These are phyloP conservation scores for Ilyonectria robusta DNA, from an alignment of 2,329 filamentous ascomycete species.

Conservation along the genomic window DNA sequence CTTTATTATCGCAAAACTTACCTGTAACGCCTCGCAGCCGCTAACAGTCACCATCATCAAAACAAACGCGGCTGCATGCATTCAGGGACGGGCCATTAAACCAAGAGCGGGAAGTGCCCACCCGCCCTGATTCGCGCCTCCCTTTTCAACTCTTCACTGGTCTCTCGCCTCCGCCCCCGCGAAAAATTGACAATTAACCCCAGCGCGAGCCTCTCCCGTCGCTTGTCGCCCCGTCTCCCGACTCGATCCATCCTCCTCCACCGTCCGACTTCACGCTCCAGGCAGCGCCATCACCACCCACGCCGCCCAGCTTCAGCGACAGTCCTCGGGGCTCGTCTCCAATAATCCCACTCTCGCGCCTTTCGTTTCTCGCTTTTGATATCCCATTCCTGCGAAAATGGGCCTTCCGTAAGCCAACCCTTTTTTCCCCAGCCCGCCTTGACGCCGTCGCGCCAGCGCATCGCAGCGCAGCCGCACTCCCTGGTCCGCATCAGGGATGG, in stretches of 20 bases:
- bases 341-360: constrained; percentile 15
- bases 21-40: background rate
- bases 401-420: constrained; percentile 63
- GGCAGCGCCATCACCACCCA: constrained; percentile 40
- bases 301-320: constrained; percentile 28
- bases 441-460: constrained; percentile 39
- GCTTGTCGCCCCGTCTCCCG: constrained; percentile 35
- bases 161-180: constrained; percentile 28
- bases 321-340: constrained; percentile 16
- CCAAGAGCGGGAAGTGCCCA: constrained; percentile 22
- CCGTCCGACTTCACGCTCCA: constrained; percentile 41
- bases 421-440: constrained; percentile 29
- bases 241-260: constrained; percentile 42
- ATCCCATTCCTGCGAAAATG: constrained; percentile 50
- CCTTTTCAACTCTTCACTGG: constrained; percentile 30
- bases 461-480: constrained; percentile 34
- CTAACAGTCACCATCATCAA: constrained; percentile 31
- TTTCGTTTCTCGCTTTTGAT: constrained; percentile 34
- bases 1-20: background rate
- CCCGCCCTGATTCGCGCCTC: constrained; percentile 32
- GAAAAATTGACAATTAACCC: constrained; percentile 22
- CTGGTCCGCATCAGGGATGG: constrained; percentile 36
- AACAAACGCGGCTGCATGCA: constrained; percentile 10
- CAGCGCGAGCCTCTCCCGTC: constrained; percentile 24
- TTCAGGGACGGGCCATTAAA: constrained; percentile 27